Evolutionary conservation across 805 yeast species (phyloP).

Genomic region (Candida golubevii): DNA sequence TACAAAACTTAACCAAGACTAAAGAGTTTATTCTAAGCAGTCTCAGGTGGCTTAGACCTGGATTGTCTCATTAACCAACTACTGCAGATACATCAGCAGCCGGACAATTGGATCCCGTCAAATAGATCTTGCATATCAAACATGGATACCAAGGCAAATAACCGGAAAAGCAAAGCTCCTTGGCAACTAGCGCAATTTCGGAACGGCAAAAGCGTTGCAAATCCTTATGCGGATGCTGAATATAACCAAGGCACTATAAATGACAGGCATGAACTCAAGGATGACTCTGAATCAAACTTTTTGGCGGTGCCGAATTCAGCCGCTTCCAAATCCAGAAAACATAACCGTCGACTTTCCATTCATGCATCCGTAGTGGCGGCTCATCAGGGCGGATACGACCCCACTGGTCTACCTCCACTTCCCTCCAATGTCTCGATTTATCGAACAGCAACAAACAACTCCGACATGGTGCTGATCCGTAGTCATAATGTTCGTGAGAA

Average conservation of each 20-base stretch:
- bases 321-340: constrained; percentile 10
- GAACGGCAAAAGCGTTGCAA: constrained; percentile 5
- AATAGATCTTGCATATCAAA: too few species aligned
- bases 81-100: too few species aligned
- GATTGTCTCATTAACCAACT: too few species aligned
- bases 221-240: constrained; percentile 11
- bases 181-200: constrained; percentile 27
- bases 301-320: constrained; percentile 9
- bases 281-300: neutral
- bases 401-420: constrained; percentile 12
- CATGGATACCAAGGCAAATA: constrained; percentile 34
- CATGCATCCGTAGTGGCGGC: constrained; percentile 16
- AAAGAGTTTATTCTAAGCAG: too few species aligned
- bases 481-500: constrained; percentile 8
- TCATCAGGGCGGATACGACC: constrained; percentile 7
- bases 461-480: constrained; percentile 12
- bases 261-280: neutral
- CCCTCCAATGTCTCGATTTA: constrained; percentile 19
- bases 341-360: constrained; percentile 17
- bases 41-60: too few species aligned
- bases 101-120: too few species aligned
- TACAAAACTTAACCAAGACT: too few species aligned
- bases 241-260: neutral
- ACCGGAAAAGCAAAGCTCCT: constrained; percentile 42
- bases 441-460: constrained; percentile 11